A percentile compares a stretch with the other conserved stretches of the same genome.
Conservation (phyloP, 2,329 filamentous ascomycete species). For the Hymenoscyphus repandus region DNA sequence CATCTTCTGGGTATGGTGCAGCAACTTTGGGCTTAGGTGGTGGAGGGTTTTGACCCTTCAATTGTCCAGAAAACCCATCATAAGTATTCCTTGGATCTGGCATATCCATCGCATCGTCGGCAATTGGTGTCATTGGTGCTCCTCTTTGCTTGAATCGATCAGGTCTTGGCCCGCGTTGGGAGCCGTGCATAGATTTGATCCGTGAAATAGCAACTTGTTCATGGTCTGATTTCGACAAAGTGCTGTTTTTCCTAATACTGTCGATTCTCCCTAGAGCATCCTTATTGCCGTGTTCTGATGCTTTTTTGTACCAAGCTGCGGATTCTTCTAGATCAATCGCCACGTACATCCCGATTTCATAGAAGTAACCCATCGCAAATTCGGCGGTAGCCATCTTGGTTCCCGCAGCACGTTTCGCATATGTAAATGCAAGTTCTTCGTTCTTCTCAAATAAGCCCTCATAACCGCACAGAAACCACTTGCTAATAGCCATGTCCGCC, state of each 20-base stretch:
- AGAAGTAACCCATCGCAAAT: slow-evolving; percentile 95
- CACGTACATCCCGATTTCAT: slow-evolving; percentile 92
- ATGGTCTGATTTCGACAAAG: slow-evolving; percentile 84
- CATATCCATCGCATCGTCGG: slow-evolving; percentile 24
- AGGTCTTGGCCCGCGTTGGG: slow-evolving; percentile 56
- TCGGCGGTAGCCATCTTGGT: slow-evolving; percentile 83
- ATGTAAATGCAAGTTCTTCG: slow-evolving; percentile 86
- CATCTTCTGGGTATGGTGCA: slow-evolving; percentile 68
- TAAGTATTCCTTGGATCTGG: slow-evolving; percentile 23
- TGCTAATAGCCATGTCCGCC: slow-evolving; percentile 91
- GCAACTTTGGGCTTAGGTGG: slow-evolving; percentile 31
- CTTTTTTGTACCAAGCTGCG: slow-evolving; percentile 82
- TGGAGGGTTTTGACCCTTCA: slow-evolving; percentile 5
- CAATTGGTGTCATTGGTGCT: slow-evolving; percentile 26
- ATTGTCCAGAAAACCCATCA: slow-evolving; percentile 1
- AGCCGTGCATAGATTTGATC: slow-evolving; percentile 78
- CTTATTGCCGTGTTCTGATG: slow-evolving; percentile 84
- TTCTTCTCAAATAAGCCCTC: slow-evolving; percentile 93
- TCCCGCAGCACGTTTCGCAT: slow-evolving; percentile 79
- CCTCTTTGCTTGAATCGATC: slow-evolving; percentile 50
- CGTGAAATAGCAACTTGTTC: slow-evolving; percentile 83
- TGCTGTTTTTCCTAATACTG: slow-evolving; percentile 75
- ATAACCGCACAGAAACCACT: slow-evolving; percentile 97
- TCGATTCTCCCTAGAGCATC: slow-evolving; percentile 81
- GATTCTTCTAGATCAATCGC: slow-evolving; percentile 79